A percentile compares a stretch with the other conserved stretches of the same genome.
Conservation (phyloP, 2,329 filamentous ascomycete species). For the Fusarium albosuccineum region DNA sequence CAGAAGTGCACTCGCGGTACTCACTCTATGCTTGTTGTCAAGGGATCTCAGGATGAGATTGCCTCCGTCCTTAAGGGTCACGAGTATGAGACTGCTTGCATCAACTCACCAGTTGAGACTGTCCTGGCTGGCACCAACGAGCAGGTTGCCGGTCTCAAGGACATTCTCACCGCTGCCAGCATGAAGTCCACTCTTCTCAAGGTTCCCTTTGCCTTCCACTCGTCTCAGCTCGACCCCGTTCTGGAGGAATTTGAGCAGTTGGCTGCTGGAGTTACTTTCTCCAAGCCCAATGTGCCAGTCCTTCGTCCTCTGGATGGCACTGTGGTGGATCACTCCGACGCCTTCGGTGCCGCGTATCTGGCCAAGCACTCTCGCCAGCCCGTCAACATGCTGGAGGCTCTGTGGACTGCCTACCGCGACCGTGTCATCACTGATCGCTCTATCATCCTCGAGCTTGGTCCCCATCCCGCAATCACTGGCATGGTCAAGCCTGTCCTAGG, state of each 20-base stretch:
- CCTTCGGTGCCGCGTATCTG: constrained; percentile 30
- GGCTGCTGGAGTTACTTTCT: constrained; percentile 20
- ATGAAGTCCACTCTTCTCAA: constrained; percentile 52
- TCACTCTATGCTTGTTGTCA: constrained; percentile 54
- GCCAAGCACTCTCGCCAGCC: constrained; percentile 31
- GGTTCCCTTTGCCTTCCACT: constrained; percentile 55
- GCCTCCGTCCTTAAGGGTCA: constrained; percentile 23
- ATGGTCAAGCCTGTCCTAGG: constrained; percentile 38
- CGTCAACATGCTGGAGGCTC: constrained; percentile 32
- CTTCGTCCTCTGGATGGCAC: constrained; percentile 32
- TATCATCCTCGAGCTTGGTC: constrained; percentile 37
- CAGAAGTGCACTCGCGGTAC: constrained; percentile 61
- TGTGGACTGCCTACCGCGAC: constrained; percentile 10
- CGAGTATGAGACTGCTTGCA: constrained; percentile 63
- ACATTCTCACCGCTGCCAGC: constrained; percentile 14
- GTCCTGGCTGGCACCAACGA: constrained; percentile 55
- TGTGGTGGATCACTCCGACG: constrained; percentile 9
- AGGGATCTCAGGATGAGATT: constrained; percentile 33
- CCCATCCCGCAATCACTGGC: constrained; percentile 34
- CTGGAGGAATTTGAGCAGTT: constrained; percentile 60
- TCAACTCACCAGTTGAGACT: constrained; percentile 73
- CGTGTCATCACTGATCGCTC: constrained; percentile 15
- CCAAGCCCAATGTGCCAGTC: constrained; percentile 8
- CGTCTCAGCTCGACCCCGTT: constrained; percentile 55
- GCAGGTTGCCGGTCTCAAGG: constrained; percentile 21